Conservation (phyloP, 164 flowering plant species). For the Warburgia ugandensis region DNA sequence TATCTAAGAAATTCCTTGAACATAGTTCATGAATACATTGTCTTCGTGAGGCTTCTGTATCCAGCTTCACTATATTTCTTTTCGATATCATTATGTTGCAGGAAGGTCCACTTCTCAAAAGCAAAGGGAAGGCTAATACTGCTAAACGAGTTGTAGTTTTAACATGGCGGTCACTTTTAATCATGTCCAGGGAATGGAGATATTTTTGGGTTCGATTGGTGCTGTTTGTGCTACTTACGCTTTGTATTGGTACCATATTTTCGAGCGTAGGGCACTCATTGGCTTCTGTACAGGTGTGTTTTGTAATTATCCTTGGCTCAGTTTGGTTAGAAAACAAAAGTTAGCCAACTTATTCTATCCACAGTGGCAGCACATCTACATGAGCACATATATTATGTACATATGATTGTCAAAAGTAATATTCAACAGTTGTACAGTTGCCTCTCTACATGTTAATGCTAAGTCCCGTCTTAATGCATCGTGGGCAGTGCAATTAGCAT, state of each 20-base stretch:
- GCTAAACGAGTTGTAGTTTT: constrained; percentile 66
- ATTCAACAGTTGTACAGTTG: no score
- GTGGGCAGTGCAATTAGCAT: no score
- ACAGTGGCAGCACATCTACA: no score
- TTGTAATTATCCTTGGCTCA: constrained; percentile 3
- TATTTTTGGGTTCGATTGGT: constrained; percentile 91
- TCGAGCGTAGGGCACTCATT: constrained; percentile 88
- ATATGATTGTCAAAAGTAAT: background rate
- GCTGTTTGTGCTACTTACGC: constrained; percentile 63
- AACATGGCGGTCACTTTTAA: constrained; percentile 89
- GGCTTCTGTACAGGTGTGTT: constrained; percentile 84
- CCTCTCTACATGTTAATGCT: no score
- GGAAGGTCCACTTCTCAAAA: constrained; percentile 88
- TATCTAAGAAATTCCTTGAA: no score
- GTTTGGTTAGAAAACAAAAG: no score
- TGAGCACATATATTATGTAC: background rate
- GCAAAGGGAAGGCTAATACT: constrained; percentile 70
- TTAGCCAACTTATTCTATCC: no score
- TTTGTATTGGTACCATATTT: constrained; percentile 81
- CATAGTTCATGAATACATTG: no score
- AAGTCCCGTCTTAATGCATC: no score
- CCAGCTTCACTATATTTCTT: no score
- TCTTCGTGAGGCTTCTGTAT: no score
- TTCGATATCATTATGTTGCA: constrained; percentile 17
- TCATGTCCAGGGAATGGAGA: constrained; percentile 98